Evolutionary conservation across 306 rosid genomes (phyloP).

Genomic region (Coriaria nepalensis): DNA sequence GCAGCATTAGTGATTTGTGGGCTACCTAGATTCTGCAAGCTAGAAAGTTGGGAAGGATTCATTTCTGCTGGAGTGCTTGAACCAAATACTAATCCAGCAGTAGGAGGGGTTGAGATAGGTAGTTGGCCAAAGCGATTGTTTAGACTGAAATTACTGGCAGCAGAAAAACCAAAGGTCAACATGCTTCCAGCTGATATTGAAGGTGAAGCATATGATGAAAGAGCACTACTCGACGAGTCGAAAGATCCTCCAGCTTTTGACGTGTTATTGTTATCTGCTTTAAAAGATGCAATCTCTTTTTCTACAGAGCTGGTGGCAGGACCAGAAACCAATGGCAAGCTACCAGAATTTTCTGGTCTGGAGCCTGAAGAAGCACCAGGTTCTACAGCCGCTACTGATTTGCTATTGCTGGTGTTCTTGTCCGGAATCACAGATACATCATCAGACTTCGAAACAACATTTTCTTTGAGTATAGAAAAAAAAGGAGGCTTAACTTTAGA

Average conservation of each 20-base stretch:
- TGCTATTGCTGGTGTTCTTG: slow-evolving; percentile 20
- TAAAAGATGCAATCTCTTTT: slow-evolving; percentile 22
- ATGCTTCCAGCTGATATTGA: slow-evolving; percentile 21
- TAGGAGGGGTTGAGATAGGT: slow-evolving; percentile 24
- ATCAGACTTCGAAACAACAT: slow-evolving; percentile 14
- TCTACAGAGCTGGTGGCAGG: slow-evolving; percentile 18
- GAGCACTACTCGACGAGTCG: slow-evolving; percentile 25
- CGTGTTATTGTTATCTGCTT: slow-evolving; percentile 20
- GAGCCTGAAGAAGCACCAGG: slow-evolving; percentile 24
- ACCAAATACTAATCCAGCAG: slow-evolving; percentile 50
- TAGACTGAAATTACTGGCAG: slow-evolving; percentile 24
- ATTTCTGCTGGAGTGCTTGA: slow-evolving; percentile 23
- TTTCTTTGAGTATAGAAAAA: slow-evolving; percentile 16
- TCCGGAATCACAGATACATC: slow-evolving; percentile 25
- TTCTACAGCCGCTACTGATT: slow-evolving; percentile 15
- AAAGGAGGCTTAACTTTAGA: slow-evolving; percentile 18
- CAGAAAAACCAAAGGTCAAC: slow-evolving; percentile 20
- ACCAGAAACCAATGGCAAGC: slow-evolving; percentile 24
- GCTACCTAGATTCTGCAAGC: slow-evolving; percentile 33
- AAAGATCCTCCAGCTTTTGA: slow-evolving; percentile 21
- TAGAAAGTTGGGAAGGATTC: slow-evolving; percentile 44
- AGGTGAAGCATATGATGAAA: slow-evolving; percentile 30
- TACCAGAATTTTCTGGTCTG: slow-evolving; percentile 34
- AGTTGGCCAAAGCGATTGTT: slow-evolving; percentile 49
- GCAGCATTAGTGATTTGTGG: slow-evolving; percentile 33